Percentiles rank a stretch among this genome's conserved stretches.
These are phyloP conservation scores for Fusarium sp. DNA, from an alignment of 2,329 filamentous ascomycete species.

Conservation along the genomic window DNA sequence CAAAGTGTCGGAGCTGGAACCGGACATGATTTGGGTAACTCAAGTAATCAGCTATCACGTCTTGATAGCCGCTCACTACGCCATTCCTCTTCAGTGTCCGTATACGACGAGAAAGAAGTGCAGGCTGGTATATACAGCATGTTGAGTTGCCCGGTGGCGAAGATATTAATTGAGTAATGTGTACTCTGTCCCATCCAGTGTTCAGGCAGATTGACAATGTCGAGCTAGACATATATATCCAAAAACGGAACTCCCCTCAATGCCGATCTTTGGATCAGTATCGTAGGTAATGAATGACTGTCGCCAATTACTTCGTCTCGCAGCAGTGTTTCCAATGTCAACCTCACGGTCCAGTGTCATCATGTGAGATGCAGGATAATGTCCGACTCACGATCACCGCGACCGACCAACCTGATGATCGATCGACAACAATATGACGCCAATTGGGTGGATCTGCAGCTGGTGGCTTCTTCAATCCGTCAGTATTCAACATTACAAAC, in stretches of 20 bases:
- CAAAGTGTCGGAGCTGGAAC: background rate
- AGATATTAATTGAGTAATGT: background rate
- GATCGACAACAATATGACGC: background rate
- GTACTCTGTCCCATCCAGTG: background rate
- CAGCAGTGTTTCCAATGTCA: rapidly evolving
- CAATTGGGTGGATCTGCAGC: background rate
- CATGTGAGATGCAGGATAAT: background rate
- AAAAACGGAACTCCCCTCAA: background rate
- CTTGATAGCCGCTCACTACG: background rate
- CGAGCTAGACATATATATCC: background rate
- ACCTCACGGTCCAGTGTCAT: background rate
- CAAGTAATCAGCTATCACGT: background rate
- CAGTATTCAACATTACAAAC: no score
- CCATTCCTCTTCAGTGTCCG: background rate
- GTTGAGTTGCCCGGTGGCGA: background rate
- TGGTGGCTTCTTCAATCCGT: background rate
- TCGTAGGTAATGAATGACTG: background rate
- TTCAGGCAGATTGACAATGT: background rate
- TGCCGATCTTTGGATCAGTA: background rate
- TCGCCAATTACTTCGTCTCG: background rate
- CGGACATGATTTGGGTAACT: background rate
- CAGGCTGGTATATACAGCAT: background rate
- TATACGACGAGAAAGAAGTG: background rate
- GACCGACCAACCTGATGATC: background rate
- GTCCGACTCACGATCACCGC: background rate